Evolutionary conservation across 306 rosid species (phyloP).

Genomic region (Geum urbanum): DNA sequence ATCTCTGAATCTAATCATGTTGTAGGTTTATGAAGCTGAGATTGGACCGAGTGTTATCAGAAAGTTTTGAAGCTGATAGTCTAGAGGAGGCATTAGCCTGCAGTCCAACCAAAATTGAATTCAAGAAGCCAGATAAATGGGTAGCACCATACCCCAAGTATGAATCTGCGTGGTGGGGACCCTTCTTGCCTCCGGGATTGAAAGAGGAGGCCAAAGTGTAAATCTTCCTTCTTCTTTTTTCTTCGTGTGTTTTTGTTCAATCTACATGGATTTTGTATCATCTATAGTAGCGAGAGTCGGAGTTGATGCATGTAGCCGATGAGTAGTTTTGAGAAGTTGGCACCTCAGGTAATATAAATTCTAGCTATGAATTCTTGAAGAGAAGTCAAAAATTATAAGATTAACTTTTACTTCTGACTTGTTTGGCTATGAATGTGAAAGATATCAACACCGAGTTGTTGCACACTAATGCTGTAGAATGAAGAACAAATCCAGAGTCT

Average conservation of each 20-base stretch:
- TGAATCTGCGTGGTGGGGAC: constrained; percentile 85
- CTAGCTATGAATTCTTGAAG: constrained; percentile 1
- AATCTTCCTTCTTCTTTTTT: constrained; percentile 19
- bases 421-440: neutral
- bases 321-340: constrained; percentile 13
- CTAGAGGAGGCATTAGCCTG: constrained; percentile 78
- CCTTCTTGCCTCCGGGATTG: constrained; percentile 61
- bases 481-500: too few relatives aligned
- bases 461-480: too few relatives aligned
- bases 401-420: neutral
- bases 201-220: constrained; percentile 54
- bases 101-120: constrained; percentile 67
- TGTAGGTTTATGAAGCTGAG: constrained; percentile 94
- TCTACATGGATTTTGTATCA: constrained; percentile 18
- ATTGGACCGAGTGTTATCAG: constrained; percentile 85
- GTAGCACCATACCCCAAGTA: constrained; percentile 93
- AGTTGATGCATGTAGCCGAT: constrained; percentile 20
- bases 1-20: constrained; percentile 12
- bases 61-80: constrained; percentile 67
- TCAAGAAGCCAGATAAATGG: constrained; percentile 87
- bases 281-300: constrained; percentile 3
- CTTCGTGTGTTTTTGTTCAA: constrained; percentile 6
- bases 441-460: too few relatives aligned
- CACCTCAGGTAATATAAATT: neutral
- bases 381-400: neutral